Percentiles rank a stretch among this genome's conserved stretches.
phyloP scores from a whole-genome alignment of 345 rosid genomes.

The Arabidopsis thaliana region DNA sequence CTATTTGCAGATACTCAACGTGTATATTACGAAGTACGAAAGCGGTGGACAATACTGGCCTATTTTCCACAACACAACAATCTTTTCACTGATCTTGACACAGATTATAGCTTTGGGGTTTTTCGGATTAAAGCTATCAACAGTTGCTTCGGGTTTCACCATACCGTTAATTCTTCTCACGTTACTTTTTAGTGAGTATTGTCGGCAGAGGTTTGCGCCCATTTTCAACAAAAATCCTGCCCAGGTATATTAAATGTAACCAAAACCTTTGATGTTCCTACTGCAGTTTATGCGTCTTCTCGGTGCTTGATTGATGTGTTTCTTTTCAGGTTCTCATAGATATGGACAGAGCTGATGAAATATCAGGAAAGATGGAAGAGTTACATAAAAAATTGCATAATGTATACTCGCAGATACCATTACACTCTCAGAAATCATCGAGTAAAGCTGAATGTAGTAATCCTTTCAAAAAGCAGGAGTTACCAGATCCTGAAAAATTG shows the following conservation, averaged over 20 bases:
- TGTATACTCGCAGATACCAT: constrained; percentile 68
- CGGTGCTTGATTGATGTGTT: constrained; percentile 33
- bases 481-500: constrained; percentile 44
- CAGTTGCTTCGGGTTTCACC: constrained; percentile 75
- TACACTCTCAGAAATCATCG: constrained; percentile 40
- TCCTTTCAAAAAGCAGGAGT: constrained; percentile 33
- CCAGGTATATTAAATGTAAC: constrained; percentile 54
- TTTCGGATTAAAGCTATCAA: constrained; percentile 72
- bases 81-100: constrained; percentile 78
- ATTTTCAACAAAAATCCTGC: constrained; percentile 65
- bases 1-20: constrained; percentile 75
- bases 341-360: constrained; percentile 84
- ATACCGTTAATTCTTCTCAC: constrained; percentile 73
- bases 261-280: not conserved
- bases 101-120: constrained; percentile 88
- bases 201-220: constrained; percentile 76
- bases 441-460: constrained; percentile 29
- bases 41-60: constrained; percentile 92
- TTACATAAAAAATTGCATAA: constrained; percentile 53
- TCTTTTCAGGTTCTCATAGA: constrained; percentile 68
- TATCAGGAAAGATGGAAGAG: constrained; percentile 60
- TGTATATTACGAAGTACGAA: constrained; percentile 72
- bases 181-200: constrained; percentile 80
- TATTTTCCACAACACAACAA: constrained; percentile 75
- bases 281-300: constrained; percentile 7